Evolutionary conservation across 495 filamentous ascomycete genomes (phyloP).

Genomic region (Xylaria longipes): DNA sequence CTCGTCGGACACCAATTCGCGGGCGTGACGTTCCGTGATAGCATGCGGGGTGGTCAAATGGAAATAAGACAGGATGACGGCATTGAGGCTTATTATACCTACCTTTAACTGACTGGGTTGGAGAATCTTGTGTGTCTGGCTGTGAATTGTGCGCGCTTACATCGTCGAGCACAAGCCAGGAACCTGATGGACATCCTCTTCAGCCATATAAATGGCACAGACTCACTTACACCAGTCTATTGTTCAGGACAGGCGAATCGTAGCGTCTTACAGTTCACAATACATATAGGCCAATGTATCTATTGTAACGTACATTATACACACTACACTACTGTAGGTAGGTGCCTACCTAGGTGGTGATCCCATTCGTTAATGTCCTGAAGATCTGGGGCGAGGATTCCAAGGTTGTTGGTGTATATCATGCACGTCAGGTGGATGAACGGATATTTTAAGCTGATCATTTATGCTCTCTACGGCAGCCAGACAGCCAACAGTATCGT

Average conservation of each 20-base stretch:
- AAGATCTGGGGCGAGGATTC: conserved; percentile 24
- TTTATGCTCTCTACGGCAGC: not conserved
- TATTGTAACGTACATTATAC: not conserved
- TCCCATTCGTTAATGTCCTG: not conserved
- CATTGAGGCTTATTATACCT: conserved; percentile 10
- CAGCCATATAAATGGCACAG: not conserved
- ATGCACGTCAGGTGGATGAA: conserved; percentile 14
- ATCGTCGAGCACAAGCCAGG: not conserved
- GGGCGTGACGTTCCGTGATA: conserved; percentile 2
- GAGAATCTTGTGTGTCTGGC: not conserved
- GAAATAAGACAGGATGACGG: conserved; percentile 4
- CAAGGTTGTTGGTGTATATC: too few relatives aligned
- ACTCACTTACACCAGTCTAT: not conserved
- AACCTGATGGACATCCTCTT: not conserved
- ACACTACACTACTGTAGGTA: not conserved
- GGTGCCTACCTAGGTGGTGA: not conserved
- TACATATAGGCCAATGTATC: not conserved
- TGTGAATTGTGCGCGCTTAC: conserved; percentile 9
- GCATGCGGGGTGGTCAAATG: not conserved
- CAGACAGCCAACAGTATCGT: not conserved
- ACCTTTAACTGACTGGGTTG: not conserved
- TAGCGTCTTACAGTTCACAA: not conserved
- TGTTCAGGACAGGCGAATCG: not conserved
- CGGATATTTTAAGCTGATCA: conserved; percentile 16
- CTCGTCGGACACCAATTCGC: not conserved